phyloP scores from a whole-genome alignment of 768 basidiomycete species.

The Boletus fagicola region DNA sequence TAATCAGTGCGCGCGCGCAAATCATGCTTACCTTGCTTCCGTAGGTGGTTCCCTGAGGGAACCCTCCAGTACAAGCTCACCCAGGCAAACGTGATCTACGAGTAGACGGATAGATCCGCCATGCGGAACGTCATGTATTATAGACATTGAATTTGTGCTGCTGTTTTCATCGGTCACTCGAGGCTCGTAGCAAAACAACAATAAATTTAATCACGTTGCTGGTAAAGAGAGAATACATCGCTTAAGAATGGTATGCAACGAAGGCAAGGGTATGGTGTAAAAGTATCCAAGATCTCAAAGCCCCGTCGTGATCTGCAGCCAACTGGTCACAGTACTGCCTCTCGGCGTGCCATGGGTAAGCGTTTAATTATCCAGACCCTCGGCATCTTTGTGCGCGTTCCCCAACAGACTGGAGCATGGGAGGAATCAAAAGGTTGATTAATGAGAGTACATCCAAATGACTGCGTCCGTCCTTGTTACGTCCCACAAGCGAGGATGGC shows the following conservation, averaged over 20 bases:
- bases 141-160: slow-evolving; percentile 6
- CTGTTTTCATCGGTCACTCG: not conserved
- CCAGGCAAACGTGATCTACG: slow-evolving; percentile 74
- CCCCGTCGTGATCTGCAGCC: slow-evolving; percentile 6
- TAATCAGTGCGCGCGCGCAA: not conserved
- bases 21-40: slow-evolving; percentile 7
- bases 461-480: slow-evolving; percentile 12
- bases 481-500: slow-evolving; percentile 50
- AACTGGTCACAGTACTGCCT: slow-evolving; percentile 6
- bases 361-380: slow-evolving; percentile 7
- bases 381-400: not conserved
- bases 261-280: slow-evolving; percentile 27
- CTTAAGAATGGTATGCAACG: slow-evolving; percentile 21
- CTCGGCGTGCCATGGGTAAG: slow-evolving; percentile 32
- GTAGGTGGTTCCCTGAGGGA: slow-evolving; percentile 92
- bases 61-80: slow-evolving; percentile 66
- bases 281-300: slow-evolving; percentile 5
- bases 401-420: slow-evolving; percentile 7
- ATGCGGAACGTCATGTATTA: slow-evolving; percentile 16
- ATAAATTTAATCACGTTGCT: slow-evolving; percentile 1
- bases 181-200: not conserved
- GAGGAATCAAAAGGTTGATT: not conserved
- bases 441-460: not conserved
- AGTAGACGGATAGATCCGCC: slow-evolving; percentile 43
- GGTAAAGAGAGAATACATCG: slow-evolving; percentile 8